Evolutionary conservation across 306 rosid species (phyloP), one percentile per base, ranked within the genome.

Genomic region (Prosopis cineraria): DNA sequence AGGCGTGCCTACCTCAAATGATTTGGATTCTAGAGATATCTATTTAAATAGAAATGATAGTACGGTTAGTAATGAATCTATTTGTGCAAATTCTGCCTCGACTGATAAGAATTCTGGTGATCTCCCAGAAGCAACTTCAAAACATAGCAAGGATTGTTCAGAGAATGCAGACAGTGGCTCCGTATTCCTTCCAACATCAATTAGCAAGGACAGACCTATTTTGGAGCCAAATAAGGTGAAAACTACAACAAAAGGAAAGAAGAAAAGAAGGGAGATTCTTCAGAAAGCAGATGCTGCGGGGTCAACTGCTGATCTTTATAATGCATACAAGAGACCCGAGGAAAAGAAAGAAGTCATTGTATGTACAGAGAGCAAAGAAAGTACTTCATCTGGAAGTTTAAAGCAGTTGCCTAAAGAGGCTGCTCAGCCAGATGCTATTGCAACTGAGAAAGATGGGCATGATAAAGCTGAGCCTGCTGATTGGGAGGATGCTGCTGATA

Each of bases 401-500:
- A 81, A 82, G 80, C 91, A 87, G 86, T 81, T 81, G 39, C 75
- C 84, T 37, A 22, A 66, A 37, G 85, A 84, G 81, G 76, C 73
- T 45, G 55, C 85, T 70, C 80, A 76, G 75, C 85, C 69, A 47
- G 90, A 84, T 73, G 69, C 78, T 74, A 36, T 39, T 1, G 64
- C 58, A 30, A 60, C 72, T 29, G 89, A 88, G 63, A 79, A 83
- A 31, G 81, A 64, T 78, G 85, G 75, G 3, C 84, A 47, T 66
- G 73, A 22, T 76, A 93, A 93, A 87, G 80, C 76, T 19, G 98
- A 95, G 80, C 97, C 91, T 11, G 97, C 93, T 63, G 93, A 93
- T 77, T 96, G 99, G 99, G 99, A 96, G 91, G 98, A 93, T 80
- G 98, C 93, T 22, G 96, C 96, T 63, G 97, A 96, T 78, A 78